Conservation (phyloP, 345 rosid genomes). For the Chamaenerion angustifolium region DNA sequence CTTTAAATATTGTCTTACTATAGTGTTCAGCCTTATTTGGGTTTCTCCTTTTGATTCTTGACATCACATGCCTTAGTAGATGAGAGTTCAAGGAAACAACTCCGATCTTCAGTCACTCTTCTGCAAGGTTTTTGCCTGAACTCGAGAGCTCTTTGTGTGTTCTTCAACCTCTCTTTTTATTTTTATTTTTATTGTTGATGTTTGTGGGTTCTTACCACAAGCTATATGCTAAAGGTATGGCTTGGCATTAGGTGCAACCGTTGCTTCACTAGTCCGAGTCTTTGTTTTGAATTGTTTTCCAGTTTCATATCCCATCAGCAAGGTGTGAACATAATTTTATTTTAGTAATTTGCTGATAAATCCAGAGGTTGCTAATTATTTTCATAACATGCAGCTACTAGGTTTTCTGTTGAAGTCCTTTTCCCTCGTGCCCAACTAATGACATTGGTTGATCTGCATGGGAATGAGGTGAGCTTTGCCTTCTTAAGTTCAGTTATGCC, state of each 20-base stretch:
- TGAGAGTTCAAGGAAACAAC: no score
- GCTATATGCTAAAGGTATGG: slow-evolving; percentile 52
- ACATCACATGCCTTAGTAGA: no score
- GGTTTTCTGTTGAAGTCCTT: slow-evolving; percentile 35
- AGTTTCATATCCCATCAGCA: slow-evolving; percentile 61
- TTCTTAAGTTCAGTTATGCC: no score
- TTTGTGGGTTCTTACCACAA: slow-evolving; percentile 50
- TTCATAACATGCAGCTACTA: slow-evolving; percentile 23
- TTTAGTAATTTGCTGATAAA: not conserved
- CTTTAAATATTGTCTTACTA: no score
- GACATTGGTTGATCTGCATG: slow-evolving; percentile 49
- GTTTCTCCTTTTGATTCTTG: no score
- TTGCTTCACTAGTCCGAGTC: slow-evolving; percentile 37
- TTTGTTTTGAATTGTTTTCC: slow-evolving; percentile 53
- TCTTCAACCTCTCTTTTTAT: no score
- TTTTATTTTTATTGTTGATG: no score
- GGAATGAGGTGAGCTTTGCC: slow-evolving; percentile 35
- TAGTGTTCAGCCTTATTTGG: no score
- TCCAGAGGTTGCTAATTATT: not conserved
- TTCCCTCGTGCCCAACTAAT: slow-evolving; percentile 58
- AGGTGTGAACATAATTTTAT: slow-evolving; percentile 21
- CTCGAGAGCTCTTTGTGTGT: no score
- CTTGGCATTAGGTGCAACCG: slow-evolving; percentile 41
- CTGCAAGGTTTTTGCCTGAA: no score
- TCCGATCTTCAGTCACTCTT: no score